Evolutionary conservation across 352 stramenopile species (phyloP), one percentile per base, ranked within the genome.

Genomic region (Elongisporangium anandrum): DNA sequence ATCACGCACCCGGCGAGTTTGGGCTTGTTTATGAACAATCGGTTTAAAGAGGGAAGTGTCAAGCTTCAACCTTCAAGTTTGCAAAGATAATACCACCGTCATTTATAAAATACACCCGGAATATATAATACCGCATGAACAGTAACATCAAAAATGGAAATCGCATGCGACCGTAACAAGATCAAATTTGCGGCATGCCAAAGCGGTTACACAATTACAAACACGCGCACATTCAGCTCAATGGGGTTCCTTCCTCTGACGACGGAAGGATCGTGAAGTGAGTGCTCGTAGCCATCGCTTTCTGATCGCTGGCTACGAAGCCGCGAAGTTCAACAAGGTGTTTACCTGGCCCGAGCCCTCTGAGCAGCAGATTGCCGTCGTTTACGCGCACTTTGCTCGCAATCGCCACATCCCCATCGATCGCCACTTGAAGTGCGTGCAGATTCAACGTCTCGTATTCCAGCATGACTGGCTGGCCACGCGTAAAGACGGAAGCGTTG

Each of bases 301-400:
- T 2, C 4, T 45, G 34, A 17, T 45, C 54, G 5, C 20, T 29
- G 0, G 39, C 45, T 21, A 57, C 57, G n/a, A 78, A 39, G 5
- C 62, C 77, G 23, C 62, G 50, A 6, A 82, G 17, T 15, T 57
- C 26, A 48, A 85, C 56, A 5, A 23, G 69, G 54, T 88, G 78
- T 0, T 21, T 16, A 0, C 73, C 76, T 1, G 54, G 48, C 4
- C 62, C 58, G 16, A 88, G 63, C 0, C 69, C 68, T n/a, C 72
- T 71, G 17, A 88, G 52, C 38, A 85, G 20, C 34, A 88, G 41
- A 21, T 72, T 81, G 10, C 73, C 78, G 45, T 82, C 71, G 6
- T 49, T 56, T 24, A 75, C 61, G n/a, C 72, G 58, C 0, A 38
- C 61, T 49, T 77, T 81, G 54, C 48, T 61, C 34, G 34, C 34